Percentiles rank a stretch among this genome's conserved stretches.
Evolutionary conservation across 1,139 yeast species (phyloP).

Genomic region (Kodamaea suecica): DNA sequence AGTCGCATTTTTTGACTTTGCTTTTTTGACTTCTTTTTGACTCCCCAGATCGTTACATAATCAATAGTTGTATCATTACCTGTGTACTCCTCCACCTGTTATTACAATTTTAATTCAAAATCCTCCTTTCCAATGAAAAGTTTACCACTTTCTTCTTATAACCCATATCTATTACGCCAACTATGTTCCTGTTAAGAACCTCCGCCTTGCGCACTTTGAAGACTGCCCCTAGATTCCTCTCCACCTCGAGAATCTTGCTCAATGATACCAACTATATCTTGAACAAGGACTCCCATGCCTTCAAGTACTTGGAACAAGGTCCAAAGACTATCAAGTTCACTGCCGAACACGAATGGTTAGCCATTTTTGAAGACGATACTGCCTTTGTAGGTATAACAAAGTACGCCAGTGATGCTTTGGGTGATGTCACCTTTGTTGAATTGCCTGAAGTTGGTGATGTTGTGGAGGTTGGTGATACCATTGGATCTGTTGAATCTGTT

Average conservation of each 20-base stretch:
- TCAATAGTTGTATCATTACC: too few relatives aligned
- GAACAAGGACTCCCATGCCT: constrained; percentile 51
- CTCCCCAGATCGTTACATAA: too few relatives aligned
- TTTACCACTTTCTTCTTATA: constrained; percentile 7
- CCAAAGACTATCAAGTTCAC: constrained; percentile 67
- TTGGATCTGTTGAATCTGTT: constrained; percentile 93
- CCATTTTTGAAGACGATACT: constrained; percentile 75
- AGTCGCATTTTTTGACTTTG: too few relatives aligned
- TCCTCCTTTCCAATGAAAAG: too few relatives aligned
- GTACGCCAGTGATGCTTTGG: constrained; percentile 97
- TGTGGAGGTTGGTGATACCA: constrained; percentile 71
- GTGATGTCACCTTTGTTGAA: constrained; percentile 94
- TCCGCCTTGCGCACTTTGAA: constrained; percentile 9
- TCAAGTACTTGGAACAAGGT: constrained; percentile 46
- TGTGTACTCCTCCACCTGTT: too few relatives aligned
- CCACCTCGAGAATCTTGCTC: constrained; percentile 20
- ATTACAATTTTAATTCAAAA: too few relatives aligned
- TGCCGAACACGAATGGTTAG: constrained; percentile 94
- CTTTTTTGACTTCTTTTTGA: constrained; percentile 4
- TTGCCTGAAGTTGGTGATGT: constrained; percentile 73
- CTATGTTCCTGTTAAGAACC: constrained; percentile 10
- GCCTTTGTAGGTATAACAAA: constrained; percentile 89
- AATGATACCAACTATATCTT: constrained; percentile 46
- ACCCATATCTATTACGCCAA: too few relatives aligned
- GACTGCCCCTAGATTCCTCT: constrained; percentile 14